A percentile compares a stretch with the other conserved stretches of the same genome.
phyloP scores from a whole-genome alignment of 768 basidiomycete species.

The Neoboletus brunneissimus region DNA sequence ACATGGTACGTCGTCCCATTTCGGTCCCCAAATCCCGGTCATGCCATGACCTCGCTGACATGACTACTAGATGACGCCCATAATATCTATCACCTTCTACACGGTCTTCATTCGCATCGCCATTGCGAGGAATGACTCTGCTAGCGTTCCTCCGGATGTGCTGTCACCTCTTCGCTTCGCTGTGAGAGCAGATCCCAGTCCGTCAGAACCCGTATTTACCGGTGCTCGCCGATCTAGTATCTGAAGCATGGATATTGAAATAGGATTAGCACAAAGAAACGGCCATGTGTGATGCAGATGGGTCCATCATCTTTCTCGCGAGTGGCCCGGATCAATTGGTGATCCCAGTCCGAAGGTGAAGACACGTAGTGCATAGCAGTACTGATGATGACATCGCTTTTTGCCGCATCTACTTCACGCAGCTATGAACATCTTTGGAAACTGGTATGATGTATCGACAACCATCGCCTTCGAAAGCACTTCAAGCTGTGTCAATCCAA shows the following conservation, averaged over 20 bases:
- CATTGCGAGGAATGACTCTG: slow-evolving; percentile 6
- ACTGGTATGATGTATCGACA: no score
- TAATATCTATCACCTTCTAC: slow-evolving; percentile 22
- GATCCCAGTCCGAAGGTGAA: background rate
- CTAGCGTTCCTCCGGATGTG: background rate
- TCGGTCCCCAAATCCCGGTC: background rate
- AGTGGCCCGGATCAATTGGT: background rate
- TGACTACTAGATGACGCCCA: slow-evolving; percentile 14
- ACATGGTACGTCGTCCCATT: slow-evolving; percentile 16
- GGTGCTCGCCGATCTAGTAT: slow-evolving; percentile 18
- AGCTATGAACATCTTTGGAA: background rate
- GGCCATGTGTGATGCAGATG: background rate
- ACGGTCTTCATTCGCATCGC: slow-evolving; percentile 19
- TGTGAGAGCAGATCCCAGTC: background rate
- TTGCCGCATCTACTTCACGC: background rate
- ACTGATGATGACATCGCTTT: background rate
- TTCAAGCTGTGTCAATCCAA: no score
- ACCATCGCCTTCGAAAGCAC: background rate
- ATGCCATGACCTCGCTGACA: background rate
- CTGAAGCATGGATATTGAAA: background rate
- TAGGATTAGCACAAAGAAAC: background rate
- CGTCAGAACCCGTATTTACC: background rate
- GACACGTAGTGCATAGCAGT: background rate
- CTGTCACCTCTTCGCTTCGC: slow-evolving; percentile 21
- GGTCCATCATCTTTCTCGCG: background rate